phyloP scores from a whole-genome alignment of 2,329 filamentous ascomycete genomes.

The Pseudogymnoascus sp. region DNA sequence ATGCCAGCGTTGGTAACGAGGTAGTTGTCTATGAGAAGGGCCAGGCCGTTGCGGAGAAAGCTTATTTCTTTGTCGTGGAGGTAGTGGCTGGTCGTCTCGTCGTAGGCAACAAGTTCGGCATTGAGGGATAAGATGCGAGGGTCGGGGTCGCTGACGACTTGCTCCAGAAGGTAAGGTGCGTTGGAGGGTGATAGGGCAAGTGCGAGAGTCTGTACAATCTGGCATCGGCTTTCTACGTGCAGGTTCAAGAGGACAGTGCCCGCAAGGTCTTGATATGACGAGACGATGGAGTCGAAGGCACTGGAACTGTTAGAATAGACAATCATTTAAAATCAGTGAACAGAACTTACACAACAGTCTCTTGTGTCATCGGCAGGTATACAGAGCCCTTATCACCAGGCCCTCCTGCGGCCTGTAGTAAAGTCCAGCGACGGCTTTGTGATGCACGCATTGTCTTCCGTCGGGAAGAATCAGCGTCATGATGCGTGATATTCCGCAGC shows the following conservation, averaged over 20 bases:
- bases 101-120: constrained; percentile 74
- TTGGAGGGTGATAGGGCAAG: constrained; percentile 52
- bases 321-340: neutral
- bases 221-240: constrained; percentile 81
- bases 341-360: constrained; percentile 65
- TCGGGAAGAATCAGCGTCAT: constrained; percentile 58
- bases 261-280: constrained; percentile 74
- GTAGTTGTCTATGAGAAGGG: constrained; percentile 68
- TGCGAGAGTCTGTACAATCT: constrained; percentile 71
- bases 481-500: constrained; percentile 72
- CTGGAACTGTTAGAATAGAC: constrained; percentile 32
- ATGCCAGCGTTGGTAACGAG: constrained; percentile 64
- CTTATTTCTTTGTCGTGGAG: constrained; percentile 62
- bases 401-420: constrained; percentile 58
- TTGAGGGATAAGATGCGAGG: constrained; percentile 77
- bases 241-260: constrained; percentile 73
- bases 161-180: constrained; percentile 57
- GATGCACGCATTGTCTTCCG: constrained; percentile 26
- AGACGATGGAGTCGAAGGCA: constrained; percentile 78
- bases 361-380: constrained; percentile 78
- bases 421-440: constrained; percentile 68
- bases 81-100: constrained; percentile 69
- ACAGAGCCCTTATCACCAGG: constrained; percentile 55
- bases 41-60: constrained; percentile 71
- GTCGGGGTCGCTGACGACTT: constrained; percentile 69